Base-by-base conservation (phyloP, 805 yeast species). In the Grigorovia humatica region DNA sequence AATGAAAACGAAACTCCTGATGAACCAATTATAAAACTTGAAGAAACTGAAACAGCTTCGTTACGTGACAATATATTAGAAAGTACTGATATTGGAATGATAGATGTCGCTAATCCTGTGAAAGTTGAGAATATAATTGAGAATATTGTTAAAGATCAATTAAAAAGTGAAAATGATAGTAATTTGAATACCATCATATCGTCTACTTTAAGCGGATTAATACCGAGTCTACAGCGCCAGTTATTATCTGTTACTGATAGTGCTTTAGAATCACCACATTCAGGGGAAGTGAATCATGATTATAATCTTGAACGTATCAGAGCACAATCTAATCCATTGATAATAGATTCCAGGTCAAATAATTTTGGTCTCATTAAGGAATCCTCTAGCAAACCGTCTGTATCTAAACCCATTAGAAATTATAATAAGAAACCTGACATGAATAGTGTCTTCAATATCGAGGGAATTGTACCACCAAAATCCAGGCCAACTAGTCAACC, bases 381-480 rank as follows among this genome's bases (percentile, higher is more conserved):
- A 32, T 13, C 38, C 2, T 32, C 15, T 4, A 4, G 15, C 15
- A 32, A 9, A 11, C 38, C 38, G 8, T 9, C 38, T 32, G 11
- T 32, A 8, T 13, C 38, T 32, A 32, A 32, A 32, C 11, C 38
- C 8, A 32, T 4, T 32, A 32, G 38, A 32, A 2, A 2, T 32
- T 32, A 32, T 32, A 32, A 32, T 8, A 32, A 32, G 38, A 32
- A 13, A 32, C 38, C 38, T 11, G 51, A 60, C 11, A 60, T 58
- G 44, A 50, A 50, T 13, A 49, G 49, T n/a, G 59, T 58, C 4
- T 48, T 65, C 29, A 65, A 65, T 47, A 43, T 63, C 9, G 69
- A 65, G 51, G 69, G 69, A 2, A 46, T 62, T n/a, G 62, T 62
- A 3, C 67, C 67, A 9, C 69, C 67, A 13, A 15, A 42, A 12